Base-by-base conservation (phyloP, 176 grass and related monocot genomes). In the Rhipidocladum racemiflorum region DNA sequence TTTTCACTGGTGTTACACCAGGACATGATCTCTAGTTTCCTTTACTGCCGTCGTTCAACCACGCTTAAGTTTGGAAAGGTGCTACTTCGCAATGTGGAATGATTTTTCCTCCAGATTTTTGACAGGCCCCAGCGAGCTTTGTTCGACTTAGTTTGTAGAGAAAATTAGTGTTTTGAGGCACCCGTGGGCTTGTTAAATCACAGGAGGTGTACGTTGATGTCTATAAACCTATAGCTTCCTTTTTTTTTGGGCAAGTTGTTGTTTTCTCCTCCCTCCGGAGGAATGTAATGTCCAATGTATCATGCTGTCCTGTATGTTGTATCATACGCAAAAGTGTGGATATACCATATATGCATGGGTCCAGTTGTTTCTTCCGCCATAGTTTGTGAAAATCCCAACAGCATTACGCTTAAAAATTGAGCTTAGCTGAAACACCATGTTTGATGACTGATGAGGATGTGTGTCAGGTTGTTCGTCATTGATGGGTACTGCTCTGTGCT, bases 61-160 rank as follows among this genome's bases (percentile, higher is more conserved):
- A 54, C n/a, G 70, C 72, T 62, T 54, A 80, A 76, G 36, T 43
- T 72, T 57, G 40, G 17, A 80, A 76, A 73, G 36, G 81, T 76
- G 39, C 30, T 24, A 54, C 70, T 89, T 85, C 24, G 85, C 36
- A 44, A 79, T 25, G 68, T 55, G 85, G n/a, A 71, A 77, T 66
- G 36, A 57, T 93, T 91, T 99, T 92, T 70, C 73, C 89, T 90
- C 83, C 74, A 32, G 61, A 76, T 93, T 98, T 93, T 99, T 95
- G 60, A 93, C 89, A 77, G 85, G 85, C 73, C 85, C 82, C 57
- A 60, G 73, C 71, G 76, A 85, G 85, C 87, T 46, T 69, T 77
- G 20, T 64, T 70, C 67, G 45, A 54, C 82, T 28, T 84, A 85
- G 77, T 85, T 71, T 80, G 83, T 59, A 34, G 32, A 34, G 32